Conservation (phyloP, 2,329 filamentous ascomycete species). For the Akanthomyces uredinophilus region DNA sequence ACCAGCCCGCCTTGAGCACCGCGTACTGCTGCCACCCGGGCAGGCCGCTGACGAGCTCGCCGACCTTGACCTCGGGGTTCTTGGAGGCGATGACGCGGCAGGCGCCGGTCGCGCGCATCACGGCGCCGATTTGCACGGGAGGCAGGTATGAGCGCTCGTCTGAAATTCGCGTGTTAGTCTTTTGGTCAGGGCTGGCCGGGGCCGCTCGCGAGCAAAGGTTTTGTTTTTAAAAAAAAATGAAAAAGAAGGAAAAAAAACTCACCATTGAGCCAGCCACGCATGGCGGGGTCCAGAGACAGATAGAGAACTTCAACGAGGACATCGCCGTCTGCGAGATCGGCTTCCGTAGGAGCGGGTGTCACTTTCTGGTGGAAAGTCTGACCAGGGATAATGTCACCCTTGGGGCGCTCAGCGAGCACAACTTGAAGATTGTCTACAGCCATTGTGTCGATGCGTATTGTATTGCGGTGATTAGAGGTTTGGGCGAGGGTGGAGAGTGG, state of each 20-base stretch:
- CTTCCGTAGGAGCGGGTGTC: constrained; percentile 44
- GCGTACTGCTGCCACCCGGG: constrained; percentile 64
- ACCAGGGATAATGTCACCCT: constrained; percentile 55
- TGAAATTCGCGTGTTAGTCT: constrained; percentile 19
- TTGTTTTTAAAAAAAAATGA: background rate
- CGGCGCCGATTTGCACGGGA: constrained; percentile 61
- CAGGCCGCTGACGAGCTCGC: constrained; percentile 50
- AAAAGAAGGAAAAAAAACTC: constrained; percentile 16
- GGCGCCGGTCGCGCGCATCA: constrained; percentile 61
- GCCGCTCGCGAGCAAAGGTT: no score
- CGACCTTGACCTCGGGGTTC: constrained; percentile 47
- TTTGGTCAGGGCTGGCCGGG: no score
- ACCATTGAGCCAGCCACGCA: constrained; percentile 67
- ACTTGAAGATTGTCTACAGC: constrained; percentile 43
- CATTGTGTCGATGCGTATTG: constrained; percentile 28
- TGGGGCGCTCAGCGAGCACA: constrained; percentile 60
- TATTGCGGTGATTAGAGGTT: background rate
- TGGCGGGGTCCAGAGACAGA: constrained; percentile 68
- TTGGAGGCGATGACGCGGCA: constrained; percentile 59
- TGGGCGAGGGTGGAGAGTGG: background rate
- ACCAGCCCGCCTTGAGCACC: constrained; percentile 48
- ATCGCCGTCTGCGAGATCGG: constrained; percentile 57
- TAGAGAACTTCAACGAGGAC: constrained; percentile 58
- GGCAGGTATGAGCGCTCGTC: constrained; percentile 57
- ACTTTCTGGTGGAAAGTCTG: constrained; percentile 56